Evolutionary conservation across 2,329 filamentous ascomycete genomes (phyloP), one percentile per base, ranked within the genome.

Genomic region (Fusarium haematococcum): DNA sequence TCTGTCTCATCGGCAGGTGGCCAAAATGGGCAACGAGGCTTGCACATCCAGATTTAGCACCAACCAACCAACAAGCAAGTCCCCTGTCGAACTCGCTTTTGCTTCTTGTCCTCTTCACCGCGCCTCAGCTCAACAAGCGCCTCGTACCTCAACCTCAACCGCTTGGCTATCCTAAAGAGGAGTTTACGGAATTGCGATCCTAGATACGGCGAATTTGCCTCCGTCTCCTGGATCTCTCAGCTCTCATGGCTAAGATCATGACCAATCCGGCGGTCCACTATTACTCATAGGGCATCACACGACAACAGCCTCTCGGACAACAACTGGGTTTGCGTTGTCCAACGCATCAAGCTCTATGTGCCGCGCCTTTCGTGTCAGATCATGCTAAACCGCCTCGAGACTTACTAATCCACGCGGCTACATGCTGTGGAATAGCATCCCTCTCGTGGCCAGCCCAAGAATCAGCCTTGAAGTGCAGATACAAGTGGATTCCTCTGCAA

Each of bases 91-190:
- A 20, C 16, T 50, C 57, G 33, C 41, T 57, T 65, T 75, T 67
- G 56, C 50, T 52, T 72, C 58, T 52, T 57, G 37, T 66, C 65
- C 60, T 57, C 37, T 33, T 41, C 33, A 65, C 67, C 57, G 61
- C 63, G 67, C 61, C 66, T 67, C 67, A 61, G 71, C 68, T 67
- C 65, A 71, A 66, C 66, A 79, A 78, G 77, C 77, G 69, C 77
- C 70, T 69, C 63, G 66, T 48, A 68, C 64, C 54, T 63, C 56
- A 63, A 73, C 61, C 52, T 63, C 73, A 70, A 71, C 73, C 69
- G 65, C 75, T 78, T 72, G 77, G 70, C 69, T 77, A 78, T 69
- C 54, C 20, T 52, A 20, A 33, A 35, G 56, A 73, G 32, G 68
- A 41, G 67, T 66, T 71, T 71, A 64, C 54, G 66, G 54, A 54